Conservation (phyloP, 108 stramenopile genomes). For the Pseudonitzschia pungens region DNA sequence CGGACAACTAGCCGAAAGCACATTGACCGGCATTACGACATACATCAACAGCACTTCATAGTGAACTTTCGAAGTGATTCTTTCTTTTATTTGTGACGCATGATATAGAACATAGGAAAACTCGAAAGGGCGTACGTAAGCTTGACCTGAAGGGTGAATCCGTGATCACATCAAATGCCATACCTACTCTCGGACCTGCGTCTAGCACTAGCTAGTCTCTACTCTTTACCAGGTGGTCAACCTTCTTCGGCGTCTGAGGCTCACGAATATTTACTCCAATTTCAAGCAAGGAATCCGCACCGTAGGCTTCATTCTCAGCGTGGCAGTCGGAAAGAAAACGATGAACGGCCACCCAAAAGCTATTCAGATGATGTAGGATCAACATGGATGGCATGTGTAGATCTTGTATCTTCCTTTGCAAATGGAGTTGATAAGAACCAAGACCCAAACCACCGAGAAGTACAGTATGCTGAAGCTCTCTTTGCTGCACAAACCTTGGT, state of each 20-base stretch:
- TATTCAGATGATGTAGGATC: slow-evolving; percentile 38
- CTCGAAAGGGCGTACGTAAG: neutral
- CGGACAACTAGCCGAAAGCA: too few relatives aligned
- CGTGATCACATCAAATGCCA: slow-evolving; percentile 8
- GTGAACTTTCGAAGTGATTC: too few relatives aligned
- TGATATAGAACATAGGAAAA: too few relatives aligned
- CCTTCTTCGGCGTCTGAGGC: slow-evolving; percentile 43
- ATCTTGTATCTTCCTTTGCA: slow-evolving; percentile 22
- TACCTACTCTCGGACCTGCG: slow-evolving; percentile 50
- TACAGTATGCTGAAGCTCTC: slow-evolving; percentile 48
- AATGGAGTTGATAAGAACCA: neutral
- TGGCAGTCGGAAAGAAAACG: slow-evolving; percentile 21
- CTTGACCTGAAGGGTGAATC: neutral
- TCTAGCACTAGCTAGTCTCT: slow-evolving; percentile 57
- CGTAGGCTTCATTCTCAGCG: slow-evolving; percentile 43
- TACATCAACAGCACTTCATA: too few relatives aligned
- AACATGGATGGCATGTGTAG: slow-evolving; percentile 55
- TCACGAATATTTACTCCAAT: slow-evolving; percentile 61
- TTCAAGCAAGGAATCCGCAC: slow-evolving; percentile 64
- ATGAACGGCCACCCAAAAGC: slow-evolving; percentile 3
- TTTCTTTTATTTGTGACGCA: too few relatives aligned
- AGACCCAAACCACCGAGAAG: slow-evolving; percentile 8
- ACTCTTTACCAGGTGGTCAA: slow-evolving; percentile 29
- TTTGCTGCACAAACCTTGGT: slow-evolving; percentile 70
- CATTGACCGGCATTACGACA: too few relatives aligned